Evolutionary conservation across 1,284 basidiomycete species (phyloP).

Genomic region (Sporisorium scitamineum): DNA sequence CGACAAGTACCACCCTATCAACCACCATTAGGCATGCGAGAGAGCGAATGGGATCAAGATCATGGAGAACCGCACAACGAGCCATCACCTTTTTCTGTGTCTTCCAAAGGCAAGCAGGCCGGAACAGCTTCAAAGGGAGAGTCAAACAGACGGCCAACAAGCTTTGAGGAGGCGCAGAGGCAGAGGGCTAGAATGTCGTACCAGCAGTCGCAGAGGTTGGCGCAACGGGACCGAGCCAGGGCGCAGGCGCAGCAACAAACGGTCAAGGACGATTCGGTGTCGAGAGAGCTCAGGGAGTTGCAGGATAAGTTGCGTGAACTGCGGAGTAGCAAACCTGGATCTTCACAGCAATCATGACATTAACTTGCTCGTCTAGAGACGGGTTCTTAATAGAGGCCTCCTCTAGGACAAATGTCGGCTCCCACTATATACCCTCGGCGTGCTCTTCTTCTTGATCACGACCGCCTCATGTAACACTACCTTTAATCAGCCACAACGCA

Average conservation of each 20-base stretch:
- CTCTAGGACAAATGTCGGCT: background rate
- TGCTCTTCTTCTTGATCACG: background rate
- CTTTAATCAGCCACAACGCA: background rate
- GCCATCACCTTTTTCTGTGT: constrained; percentile 44
- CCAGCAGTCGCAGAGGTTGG: constrained; percentile 40
- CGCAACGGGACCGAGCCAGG: constrained; percentile 34
- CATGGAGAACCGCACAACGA: constrained; percentile 59
- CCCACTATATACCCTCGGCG: constrained; percentile 5
- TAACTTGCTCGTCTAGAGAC: background rate
- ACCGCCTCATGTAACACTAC: constrained; percentile 8
- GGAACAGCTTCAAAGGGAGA: background rate
- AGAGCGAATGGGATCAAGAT: constrained; percentile 50
- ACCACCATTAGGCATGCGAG: constrained; percentile 51
- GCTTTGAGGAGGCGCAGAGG: constrained; percentile 43
- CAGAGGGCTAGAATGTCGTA: constrained; percentile 40
- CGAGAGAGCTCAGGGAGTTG: constrained; percentile 42
- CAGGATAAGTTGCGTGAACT: constrained; percentile 51
- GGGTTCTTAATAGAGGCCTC: background rate
- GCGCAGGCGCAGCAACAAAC: constrained; percentile 22
- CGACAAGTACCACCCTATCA: constrained; percentile 53
- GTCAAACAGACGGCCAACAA: constrained; percentile 4
- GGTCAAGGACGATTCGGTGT: constrained; percentile 28
- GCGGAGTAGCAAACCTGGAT: constrained; percentile 17
- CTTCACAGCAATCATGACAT: background rate
- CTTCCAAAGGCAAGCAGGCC: constrained; percentile 2